Evolutionary conservation across 495 filamentous ascomycete species (phyloP).

Genomic region (Aspergillus cavernicola): DNA sequence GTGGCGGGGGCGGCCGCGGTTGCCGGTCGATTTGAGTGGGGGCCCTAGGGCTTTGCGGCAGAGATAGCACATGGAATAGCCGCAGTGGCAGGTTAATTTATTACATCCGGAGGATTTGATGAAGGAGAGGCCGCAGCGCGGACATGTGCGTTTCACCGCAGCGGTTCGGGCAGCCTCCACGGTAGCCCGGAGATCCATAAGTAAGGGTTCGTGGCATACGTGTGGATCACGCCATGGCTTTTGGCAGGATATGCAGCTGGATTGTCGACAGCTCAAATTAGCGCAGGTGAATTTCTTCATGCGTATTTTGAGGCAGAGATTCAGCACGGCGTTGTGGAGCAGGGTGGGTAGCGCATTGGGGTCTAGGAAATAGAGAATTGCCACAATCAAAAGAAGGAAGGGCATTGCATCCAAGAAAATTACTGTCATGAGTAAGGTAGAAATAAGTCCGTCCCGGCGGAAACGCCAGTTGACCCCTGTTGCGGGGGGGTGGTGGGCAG

Average conservation of each 20-base stretch:
- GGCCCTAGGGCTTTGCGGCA: conserved; percentile 57
- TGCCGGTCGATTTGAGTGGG: conserved; percentile 13
- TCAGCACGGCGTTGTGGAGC: conserved; percentile 53
- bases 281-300: conserved; percentile 72
- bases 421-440: conserved; percentile 32
- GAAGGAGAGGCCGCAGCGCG: conserved; percentile 82
- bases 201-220: conserved; percentile 59
- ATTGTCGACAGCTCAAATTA: conserved; percentile 57
- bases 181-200: conserved; percentile 73
- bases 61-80: conserved; percentile 96
- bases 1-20: conserved; percentile 8
- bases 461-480: conserved; percentile 41
- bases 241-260: conserved; percentile 74
- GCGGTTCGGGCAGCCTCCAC: conserved; percentile 88
- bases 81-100: conserved; percentile 94
- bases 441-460: conserved; percentile 46
- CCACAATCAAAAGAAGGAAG: conserved; percentile 46
- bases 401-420: conserved; percentile 49
- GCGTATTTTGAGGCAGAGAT: conserved; percentile 59
- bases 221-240: conserved; percentile 66
- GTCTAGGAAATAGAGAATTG: conserved; percentile 42
- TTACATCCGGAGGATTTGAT: conserved; percentile 93
- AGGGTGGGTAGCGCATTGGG: conserved; percentile 35
- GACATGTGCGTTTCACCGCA: conserved; percentile 93
- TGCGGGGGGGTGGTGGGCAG: conserved; percentile 59